These are phyloP conservation scores for Teratosphaeria gauchensis DNA, from an alignment of 2,329 filamentous ascomycete genomes.

Conservation along the genomic window DNA sequence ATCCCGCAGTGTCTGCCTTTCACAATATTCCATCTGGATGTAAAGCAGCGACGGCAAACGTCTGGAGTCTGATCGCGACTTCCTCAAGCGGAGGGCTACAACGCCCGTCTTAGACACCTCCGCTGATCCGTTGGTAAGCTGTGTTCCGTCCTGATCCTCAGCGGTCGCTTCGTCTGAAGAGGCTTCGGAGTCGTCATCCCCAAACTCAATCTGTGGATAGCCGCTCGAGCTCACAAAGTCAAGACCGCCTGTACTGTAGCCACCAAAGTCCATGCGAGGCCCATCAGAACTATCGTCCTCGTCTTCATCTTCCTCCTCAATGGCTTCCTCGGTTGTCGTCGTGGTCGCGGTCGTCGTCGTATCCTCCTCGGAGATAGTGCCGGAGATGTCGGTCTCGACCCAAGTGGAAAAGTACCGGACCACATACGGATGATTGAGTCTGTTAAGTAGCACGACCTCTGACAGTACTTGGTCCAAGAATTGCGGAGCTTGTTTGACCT, in stretches of 20 bases:
- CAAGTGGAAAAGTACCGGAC: conserved; percentile 94
- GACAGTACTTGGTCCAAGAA: conserved; percentile 75
- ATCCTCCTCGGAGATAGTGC: conserved; percentile 12
- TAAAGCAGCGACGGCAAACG: conserved; percentile 69
- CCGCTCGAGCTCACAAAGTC: conserved; percentile 90
- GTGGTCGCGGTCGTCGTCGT: conserved; percentile 5
- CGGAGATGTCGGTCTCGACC: conserved; percentile 59
- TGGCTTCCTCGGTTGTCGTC: conserved; percentile 6
- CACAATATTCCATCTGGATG: conserved; percentile 98
- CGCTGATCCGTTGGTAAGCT: conserved; percentile 4
- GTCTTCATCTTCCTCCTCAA: conserved; percentile 24
- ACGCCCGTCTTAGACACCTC: conserved; percentile 1
- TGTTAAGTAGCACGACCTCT: conserved; percentile 81
- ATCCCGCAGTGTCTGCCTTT: conserved; percentile 83
- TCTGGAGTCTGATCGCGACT: conserved; percentile 37
- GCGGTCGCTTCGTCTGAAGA: conserved; percentile 34
- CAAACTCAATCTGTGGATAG: conserved; percentile 69
- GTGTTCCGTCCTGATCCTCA: conserved; percentile 28
- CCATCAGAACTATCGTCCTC: conserved; percentile 38
- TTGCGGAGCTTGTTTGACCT: conserved; percentile 60
- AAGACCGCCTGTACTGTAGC: conserved; percentile 61
- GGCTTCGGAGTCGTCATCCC: conserved; percentile 42
- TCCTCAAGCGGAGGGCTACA: conserved; percentile 24
- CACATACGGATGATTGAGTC: conserved; percentile 77
- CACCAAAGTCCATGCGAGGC: conserved; percentile 50